Conservation (phyloP, 129 eudicot genomes). For the Arctium minus region DNA sequence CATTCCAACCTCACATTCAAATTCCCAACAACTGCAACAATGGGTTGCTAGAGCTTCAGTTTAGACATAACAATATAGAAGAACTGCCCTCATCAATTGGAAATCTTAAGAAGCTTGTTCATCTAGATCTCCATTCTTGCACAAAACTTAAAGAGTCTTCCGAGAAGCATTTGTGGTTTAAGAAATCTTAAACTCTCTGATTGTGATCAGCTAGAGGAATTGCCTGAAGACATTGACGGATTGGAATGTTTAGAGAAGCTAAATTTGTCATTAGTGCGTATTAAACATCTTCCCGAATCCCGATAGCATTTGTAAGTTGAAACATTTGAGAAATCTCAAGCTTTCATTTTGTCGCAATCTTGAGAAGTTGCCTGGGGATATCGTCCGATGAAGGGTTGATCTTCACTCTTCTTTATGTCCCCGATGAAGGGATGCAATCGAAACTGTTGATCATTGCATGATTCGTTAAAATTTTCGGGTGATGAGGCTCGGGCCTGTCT, state of each 20-base stretch:
- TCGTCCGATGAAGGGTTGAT: too few species aligned
- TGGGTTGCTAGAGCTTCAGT: background rate
- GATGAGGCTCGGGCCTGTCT: too few species aligned
- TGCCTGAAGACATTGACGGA: background rate
- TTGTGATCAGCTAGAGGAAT: background rate
- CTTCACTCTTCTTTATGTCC: too few species aligned
- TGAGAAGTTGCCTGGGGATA: constrained; percentile 11
- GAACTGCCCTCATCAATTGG: constrained; percentile 3
- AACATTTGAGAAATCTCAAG: background rate
- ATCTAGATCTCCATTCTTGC: constrained; percentile 2
- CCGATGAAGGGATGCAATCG: too few species aligned
- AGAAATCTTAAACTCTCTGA: background rate
- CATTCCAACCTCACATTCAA: too few species aligned
- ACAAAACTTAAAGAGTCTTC: background rate
- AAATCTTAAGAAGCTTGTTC: background rate
- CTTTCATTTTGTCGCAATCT: background rate
- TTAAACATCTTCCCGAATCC: background rate
- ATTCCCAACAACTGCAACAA: background rate
- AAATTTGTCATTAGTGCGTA: background rate
- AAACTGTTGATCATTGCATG: too few species aligned
- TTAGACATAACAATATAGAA: background rate
- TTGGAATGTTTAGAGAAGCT: background rate
- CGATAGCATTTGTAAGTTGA: background rate
- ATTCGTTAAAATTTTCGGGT: too few species aligned
- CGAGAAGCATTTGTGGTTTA: background rate